These are phyloP conservation scores for Cryptosporidium tyzzeri DNA, from an alignment of 169 alveolate genomes.

Conservation along the genomic window DNA sequence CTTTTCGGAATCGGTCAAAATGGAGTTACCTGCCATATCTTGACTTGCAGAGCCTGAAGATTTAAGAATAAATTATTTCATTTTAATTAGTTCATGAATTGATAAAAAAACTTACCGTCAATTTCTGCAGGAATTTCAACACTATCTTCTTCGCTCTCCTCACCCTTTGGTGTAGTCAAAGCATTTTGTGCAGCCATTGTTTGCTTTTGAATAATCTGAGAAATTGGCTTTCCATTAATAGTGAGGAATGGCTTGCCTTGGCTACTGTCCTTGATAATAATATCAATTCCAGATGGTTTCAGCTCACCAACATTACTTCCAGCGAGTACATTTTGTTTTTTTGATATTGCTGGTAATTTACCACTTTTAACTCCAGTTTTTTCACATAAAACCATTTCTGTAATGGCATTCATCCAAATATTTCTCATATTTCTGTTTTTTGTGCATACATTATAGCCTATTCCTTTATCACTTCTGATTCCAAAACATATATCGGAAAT, in stretches of 20 bases:
- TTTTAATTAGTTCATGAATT: background rate
- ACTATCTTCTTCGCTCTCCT: constrained; percentile 52
- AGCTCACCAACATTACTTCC: constrained; percentile 62
- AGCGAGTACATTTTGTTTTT: constrained; percentile 58
- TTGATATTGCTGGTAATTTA: constrained; percentile 55
- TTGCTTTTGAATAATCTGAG: constrained; percentile 67
- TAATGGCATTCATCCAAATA: constrained; percentile 60
- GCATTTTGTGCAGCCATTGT: constrained; percentile 75
- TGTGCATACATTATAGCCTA: constrained; percentile 57
- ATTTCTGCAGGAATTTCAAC: constrained; percentile 63
- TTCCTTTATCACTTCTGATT: constrained; percentile 55
- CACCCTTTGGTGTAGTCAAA: background rate
- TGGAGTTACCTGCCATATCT: constrained; percentile 42
- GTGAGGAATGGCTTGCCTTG: constrained; percentile 67
- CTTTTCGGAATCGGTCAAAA: constrained; percentile 50
- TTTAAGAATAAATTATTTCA: constrained; percentile 1
- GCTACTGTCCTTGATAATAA: constrained; percentile 55
- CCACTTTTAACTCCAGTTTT: constrained; percentile 64
- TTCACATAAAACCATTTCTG: constrained; percentile 58
- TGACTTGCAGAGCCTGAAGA: constrained; percentile 63
- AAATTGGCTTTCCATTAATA: constrained; percentile 66
- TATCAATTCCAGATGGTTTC: constrained; percentile 48
- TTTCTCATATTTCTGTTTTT: constrained; percentile 61
- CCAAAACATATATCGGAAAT: constrained; percentile 62
- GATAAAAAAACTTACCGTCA: constrained; percentile 51